These are phyloP conservation scores for Emergomyces pasteurianus DNA, from an alignment of 2,329 filamentous ascomycete species.

Conservation along the genomic window DNA sequence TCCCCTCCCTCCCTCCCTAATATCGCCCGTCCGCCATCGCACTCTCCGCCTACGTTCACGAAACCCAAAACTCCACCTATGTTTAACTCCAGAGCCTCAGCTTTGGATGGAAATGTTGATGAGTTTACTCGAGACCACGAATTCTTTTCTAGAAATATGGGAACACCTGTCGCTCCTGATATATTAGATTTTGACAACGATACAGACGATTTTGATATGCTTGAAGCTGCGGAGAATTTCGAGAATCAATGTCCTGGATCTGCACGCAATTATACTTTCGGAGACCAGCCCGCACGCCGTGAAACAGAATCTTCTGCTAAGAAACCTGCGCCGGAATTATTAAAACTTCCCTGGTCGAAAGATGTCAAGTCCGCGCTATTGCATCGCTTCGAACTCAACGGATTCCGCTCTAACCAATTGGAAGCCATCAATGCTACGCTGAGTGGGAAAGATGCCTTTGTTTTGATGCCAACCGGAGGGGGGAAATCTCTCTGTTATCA, in stretches of 20 bases:
- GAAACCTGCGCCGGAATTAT: conserved; percentile 27
- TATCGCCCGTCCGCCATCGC: background rate
- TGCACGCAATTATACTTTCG: conserved; percentile 7
- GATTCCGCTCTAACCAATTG: conserved; percentile 82
- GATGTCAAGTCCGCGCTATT: conserved; percentile 74
- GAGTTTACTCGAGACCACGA: conserved; percentile 15
- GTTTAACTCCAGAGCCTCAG: background rate
- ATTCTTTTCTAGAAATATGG: conserved; percentile 31
- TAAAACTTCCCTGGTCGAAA: conserved; percentile 67
- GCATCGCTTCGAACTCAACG: conserved; percentile 69
- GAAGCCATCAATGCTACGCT: conserved; percentile 94
- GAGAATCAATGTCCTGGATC: conserved; percentile 17
- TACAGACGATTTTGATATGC: conserved; percentile 34
- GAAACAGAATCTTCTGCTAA: conserved; percentile 31
- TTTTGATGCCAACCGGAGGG: conserved; percentile 94
- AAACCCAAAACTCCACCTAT: background rate
- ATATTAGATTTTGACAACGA: conserved; percentile 32
- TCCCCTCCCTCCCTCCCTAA: background rate
- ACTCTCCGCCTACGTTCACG: background rate
- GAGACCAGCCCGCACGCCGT: conserved; percentile 26
- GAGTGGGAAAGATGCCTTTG: conserved; percentile 76
- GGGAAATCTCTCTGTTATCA: conserved; percentile 97
- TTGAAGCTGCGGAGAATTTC: conserved; percentile 30
- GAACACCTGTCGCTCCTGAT: conserved; percentile 18
- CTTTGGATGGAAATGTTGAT: conserved; percentile 8